These are phyloP conservation scores for Russula brevipes DNA, from an alignment of 768 basidiomycete species.

Conservation along the genomic window DNA sequence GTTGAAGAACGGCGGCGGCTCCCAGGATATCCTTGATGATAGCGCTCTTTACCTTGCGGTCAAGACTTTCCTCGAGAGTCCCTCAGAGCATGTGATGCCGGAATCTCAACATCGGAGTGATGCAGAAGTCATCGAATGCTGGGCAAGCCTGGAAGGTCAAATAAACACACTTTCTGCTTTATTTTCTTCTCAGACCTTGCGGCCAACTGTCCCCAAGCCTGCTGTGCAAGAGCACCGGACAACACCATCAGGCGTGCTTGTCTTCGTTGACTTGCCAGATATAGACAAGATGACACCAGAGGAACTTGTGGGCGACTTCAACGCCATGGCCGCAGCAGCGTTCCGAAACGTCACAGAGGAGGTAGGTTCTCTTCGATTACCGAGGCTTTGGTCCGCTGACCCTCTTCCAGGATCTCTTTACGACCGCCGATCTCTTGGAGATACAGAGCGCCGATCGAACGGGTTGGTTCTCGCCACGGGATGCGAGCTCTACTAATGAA, in stretches of 20 bases:
- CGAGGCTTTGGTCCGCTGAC: constrained; percentile 10
- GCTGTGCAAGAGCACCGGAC: not conserved
- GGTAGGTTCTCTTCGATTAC: constrained; percentile 36
- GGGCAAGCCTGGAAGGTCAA: constrained; percentile 9
- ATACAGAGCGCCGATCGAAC: constrained; percentile 73
- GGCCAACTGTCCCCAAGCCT: constrained; percentile 13
- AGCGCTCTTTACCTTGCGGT: constrained; percentile 54
- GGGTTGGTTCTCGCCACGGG: constrained; percentile 69
- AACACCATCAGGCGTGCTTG: constrained; percentile 1
- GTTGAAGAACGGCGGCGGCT: constrained; percentile 67
- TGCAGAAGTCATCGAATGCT: constrained; percentile 14
- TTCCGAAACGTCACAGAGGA: constrained; percentile 76
- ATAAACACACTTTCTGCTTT: not conserved
- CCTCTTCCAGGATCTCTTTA: constrained; percentile 60
- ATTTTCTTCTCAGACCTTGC: constrained; percentile 18
- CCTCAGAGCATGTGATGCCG: constrained; percentile 48
- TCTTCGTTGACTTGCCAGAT: constrained; percentile 46
- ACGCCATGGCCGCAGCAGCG: constrained; percentile 69
- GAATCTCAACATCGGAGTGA: constrained; percentile 27
- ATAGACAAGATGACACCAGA: constrained; percentile 60
- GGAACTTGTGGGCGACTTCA: constrained; percentile 71
- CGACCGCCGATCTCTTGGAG: constrained; percentile 73
- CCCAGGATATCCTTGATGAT: constrained; percentile 76
- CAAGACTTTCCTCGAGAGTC: constrained; percentile 52
- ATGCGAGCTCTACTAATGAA: constrained; percentile 51